phyloP scores from a whole-genome alignment of 2,329 filamentous ascomycete species.

The Zymoseptoria crescenta region DNA sequence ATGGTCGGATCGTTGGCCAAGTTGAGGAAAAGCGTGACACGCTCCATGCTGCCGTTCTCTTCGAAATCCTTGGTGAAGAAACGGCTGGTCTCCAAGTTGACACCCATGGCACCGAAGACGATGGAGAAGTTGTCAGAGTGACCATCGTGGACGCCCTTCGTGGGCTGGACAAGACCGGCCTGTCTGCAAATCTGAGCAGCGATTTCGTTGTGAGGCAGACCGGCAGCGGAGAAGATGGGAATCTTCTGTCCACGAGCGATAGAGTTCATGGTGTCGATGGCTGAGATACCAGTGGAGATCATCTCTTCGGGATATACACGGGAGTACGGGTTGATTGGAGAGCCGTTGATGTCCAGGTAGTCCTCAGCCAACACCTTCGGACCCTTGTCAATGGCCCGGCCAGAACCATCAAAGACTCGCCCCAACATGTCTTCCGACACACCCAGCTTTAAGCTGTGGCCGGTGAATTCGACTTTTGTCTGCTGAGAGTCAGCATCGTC shows the following conservation, averaged over 20 bases:
- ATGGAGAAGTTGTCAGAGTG: slow-evolving; percentile 99
- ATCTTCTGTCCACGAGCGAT: slow-evolving; percentile 99
- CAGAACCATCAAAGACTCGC: slow-evolving; percentile 96
- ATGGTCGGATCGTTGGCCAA: slow-evolving; percentile 98
- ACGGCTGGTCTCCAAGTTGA: slow-evolving; percentile 96
- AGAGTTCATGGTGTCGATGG: slow-evolving; percentile 89
- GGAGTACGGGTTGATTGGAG: slow-evolving; percentile 98
- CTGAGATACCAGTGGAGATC: slow-evolving; percentile 98
- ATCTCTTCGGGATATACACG: slow-evolving; percentile 99
- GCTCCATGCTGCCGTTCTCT: slow-evolving; percentile 97
- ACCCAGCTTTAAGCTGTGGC: slow-evolving; percentile 94
- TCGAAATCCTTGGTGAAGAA: slow-evolving; percentile 99
- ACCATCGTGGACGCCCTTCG: slow-evolving; percentile 86
- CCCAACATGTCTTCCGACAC: slow-evolving; percentile 99
- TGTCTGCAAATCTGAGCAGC: slow-evolving; percentile 98
- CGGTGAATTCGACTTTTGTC: slow-evolving; percentile 97
- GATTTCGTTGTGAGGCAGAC: slow-evolving; percentile 99
- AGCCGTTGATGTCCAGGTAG: slow-evolving; percentile 95
- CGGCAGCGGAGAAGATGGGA: slow-evolving; percentile 95
- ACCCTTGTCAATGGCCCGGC: slow-evolving; percentile 96
- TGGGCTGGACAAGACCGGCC: slow-evolving; percentile 79
- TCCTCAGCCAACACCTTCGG: slow-evolving; percentile 97
- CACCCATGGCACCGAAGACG: slow-evolving; percentile 99
- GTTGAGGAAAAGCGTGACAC: slow-evolving; percentile 95
- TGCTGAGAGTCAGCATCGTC: slow-evolving; percentile 31